A percentile compares a stretch with the other conserved stretches of the same genome.
These are phyloP conservation scores for Diaporthe sp. DNA, from an alignment of 2,329 filamentous ascomycete genomes.

Conservation along the genomic window DNA sequence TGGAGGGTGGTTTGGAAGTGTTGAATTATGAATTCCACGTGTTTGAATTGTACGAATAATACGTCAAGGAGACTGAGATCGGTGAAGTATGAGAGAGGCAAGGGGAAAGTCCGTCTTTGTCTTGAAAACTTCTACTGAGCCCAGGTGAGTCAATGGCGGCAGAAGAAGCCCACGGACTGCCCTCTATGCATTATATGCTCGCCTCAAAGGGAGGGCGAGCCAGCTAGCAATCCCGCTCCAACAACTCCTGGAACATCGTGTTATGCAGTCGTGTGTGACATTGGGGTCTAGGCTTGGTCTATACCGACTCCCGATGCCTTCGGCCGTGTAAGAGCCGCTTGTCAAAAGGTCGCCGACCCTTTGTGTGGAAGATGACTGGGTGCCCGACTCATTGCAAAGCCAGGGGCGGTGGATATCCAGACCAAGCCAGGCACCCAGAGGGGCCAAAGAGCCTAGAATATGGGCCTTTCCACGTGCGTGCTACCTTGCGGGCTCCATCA, in stretches of 20 bases:
- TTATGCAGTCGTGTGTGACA: not conserved
- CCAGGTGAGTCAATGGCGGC: not conserved
- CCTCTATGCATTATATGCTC: slow-evolving; percentile 10
- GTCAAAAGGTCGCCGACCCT: not conserved
- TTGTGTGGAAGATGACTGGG: slow-evolving; percentile 13
- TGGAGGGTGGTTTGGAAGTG: not conserved
- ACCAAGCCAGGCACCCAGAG: slow-evolving; percentile 4
- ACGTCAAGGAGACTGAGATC: not conserved
- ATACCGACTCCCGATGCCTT: slow-evolving; percentile 21
- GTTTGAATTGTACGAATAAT: not conserved
- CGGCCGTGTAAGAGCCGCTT: slow-evolving; percentile 16
- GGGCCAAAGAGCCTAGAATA: slow-evolving; percentile 16
- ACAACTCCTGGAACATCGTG: slow-evolving; percentile 19
- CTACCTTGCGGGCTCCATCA: slow-evolving; percentile 16
- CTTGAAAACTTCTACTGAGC: not conserved
- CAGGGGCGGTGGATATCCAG: not conserved
- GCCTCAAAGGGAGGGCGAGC: not conserved
- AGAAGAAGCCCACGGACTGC: not conserved
- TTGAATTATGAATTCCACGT: not conserved
- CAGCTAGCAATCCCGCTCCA: slow-evolving; percentile 13
- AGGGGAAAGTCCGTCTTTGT: not conserved
- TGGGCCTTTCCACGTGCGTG: slow-evolving; percentile 24
- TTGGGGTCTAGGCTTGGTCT: not conserved
- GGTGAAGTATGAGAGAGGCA: not conserved
- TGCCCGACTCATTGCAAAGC: slow-evolving; percentile 5